Percentiles rank a stretch among this genome's conserved stretches.
phyloP scores from a whole-genome alignment of 192 early-diverging fungal genomes.

The Phlyctochytrium planicorne region DNA sequence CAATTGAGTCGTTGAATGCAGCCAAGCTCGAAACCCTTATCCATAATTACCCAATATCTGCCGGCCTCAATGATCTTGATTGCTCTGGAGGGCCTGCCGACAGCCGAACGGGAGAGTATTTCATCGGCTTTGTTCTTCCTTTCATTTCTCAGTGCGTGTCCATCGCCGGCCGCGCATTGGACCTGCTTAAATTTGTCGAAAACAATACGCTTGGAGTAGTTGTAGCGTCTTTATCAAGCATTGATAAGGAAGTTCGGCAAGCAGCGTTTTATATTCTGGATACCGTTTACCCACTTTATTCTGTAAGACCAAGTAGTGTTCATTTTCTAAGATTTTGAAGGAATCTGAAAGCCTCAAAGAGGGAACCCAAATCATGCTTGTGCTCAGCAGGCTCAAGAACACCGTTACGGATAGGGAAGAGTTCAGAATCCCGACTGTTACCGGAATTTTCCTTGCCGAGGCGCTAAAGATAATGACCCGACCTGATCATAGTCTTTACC shows the following conservation, averaged over 20 bases:
- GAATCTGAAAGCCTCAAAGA: slow-evolving; percentile 53
- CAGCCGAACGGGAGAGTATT: too few species aligned
- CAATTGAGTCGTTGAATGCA: too few species aligned
- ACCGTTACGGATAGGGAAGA: slow-evolving; percentile 52
- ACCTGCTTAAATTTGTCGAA: slow-evolving; percentile 65
- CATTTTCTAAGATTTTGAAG: slow-evolving; percentile 1
- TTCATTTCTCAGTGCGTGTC: too few species aligned
- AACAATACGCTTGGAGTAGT: slow-evolving; percentile 67
- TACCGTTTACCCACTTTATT: slow-evolving; percentile 47
- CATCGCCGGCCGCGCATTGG: too few species aligned
- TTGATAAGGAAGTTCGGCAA: slow-evolving; percentile 51
- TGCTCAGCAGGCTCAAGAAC: slow-evolving; percentile 69
- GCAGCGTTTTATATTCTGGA: slow-evolving; percentile 69
- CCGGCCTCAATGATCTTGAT: too few species aligned
- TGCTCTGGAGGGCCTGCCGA: too few species aligned
- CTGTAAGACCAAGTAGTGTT: slow-evolving; percentile 10
- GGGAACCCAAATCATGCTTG: slow-evolving; percentile 65
- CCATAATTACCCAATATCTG: too few species aligned
- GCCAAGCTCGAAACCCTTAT: too few species aligned
- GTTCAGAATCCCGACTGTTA: slow-evolving; percentile 64
- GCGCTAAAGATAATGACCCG: slow-evolving; percentile 57
- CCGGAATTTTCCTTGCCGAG: slow-evolving; percentile 69
- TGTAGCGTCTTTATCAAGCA: slow-evolving; percentile 62
- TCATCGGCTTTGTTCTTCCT: too few species aligned
- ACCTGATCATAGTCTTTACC: slow-evolving; percentile 76